Percentiles rank a stretch among this genome's conserved stretches.
These are phyloP conservation scores for Fusarium ramigenum DNA, from an alignment of 2,329 filamentous ascomycete species.

Conservation along the genomic window DNA sequence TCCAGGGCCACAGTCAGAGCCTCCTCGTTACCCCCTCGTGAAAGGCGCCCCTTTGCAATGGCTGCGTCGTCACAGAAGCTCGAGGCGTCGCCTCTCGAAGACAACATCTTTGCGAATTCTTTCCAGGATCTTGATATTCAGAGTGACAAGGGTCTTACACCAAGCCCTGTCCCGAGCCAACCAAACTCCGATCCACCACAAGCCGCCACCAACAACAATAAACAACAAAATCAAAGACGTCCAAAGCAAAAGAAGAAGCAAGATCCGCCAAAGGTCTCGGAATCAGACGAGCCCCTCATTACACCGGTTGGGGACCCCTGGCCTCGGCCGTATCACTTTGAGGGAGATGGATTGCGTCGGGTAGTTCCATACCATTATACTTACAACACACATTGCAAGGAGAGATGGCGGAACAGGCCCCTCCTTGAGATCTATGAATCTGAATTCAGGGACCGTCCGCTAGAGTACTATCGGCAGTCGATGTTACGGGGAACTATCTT, in stretches of 20 bases:
- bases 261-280: conserved; percentile 30
- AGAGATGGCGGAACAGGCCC: conserved; percentile 85
- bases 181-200: conserved; percentile 18
- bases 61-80: conserved; percentile 20
- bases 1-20: conserved; percentile 9
- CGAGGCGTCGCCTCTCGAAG: conserved; percentile 14
- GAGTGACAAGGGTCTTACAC: conserved; percentile 12
- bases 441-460: conserved; percentile 89
- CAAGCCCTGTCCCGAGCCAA: conserved; percentile 13
- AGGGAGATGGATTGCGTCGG: conserved; percentile 79
- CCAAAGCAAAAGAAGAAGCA: conserved; percentile 30
- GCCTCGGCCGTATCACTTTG: conserved; percentile 80
- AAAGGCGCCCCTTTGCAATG: conserved; percentile 31
- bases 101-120: conserved; percentile 24
- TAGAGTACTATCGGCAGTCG: conserved; percentile 87
- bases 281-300: conserved; percentile 41
- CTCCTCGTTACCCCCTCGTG: conserved; percentile 15
- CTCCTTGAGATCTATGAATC: conserved; percentile 88
- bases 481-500: conserved; percentile 82
- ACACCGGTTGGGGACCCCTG: conserved; percentile 52
- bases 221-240: conserved; percentile 13
- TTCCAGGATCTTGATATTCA: conserved; percentile 31
- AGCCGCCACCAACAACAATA: conserved; percentile 3
- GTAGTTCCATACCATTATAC: conserved; percentile 90
- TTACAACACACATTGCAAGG: conserved; percentile 94